These are phyloP conservation scores for Zea mays DNA, from an alignment of 176 grass and related monocot species.

Conservation along the genomic window Zm-B73-REFERENCE-NAM-5.0 NC_050098.1:157537001-157537500, in stretches of 20 bases:
- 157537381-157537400: constrained; percentile 11
- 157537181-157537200: background rate
- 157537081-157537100: background rate
- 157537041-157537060: background rate
- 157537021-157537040: background rate
- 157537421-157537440: constrained; percentile 7
- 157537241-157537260: background rate
- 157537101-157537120: background rate
- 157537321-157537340: background rate
- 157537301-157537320: background rate
- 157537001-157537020: background rate
- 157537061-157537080: background rate
- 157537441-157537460: constrained; percentile 23
- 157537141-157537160: background rate
- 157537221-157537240: background rate
- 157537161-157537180: background rate
- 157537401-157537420: constrained; percentile 18
- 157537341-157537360: constrained; percentile 75
- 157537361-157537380: constrained; percentile 38
- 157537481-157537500: constrained; percentile 67
- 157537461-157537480: constrained; percentile 75
- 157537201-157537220: background rate
- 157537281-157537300: background rate
- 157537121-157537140: background rate
- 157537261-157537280: background rate